Percentiles rank a stretch among this genome's conserved stretches.
These are phyloP conservation scores for Camellia granthamiana DNA, from an alignment of 148 eudicot genomes.

Conservation along the genomic window DNA sequence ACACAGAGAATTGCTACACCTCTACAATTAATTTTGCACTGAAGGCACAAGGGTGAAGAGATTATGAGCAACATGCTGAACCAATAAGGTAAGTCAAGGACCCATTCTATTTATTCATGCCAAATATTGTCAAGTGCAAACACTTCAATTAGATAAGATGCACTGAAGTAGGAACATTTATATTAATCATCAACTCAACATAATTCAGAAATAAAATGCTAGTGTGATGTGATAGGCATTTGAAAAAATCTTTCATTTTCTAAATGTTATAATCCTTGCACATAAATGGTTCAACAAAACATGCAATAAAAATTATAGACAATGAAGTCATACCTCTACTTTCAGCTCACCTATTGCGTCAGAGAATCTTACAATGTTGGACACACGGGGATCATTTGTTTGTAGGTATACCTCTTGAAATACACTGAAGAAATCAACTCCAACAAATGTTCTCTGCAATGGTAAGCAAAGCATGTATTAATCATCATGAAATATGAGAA, in stretches of 20 bases:
- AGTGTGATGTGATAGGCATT: slow-evolving; percentile 3
- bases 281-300: not conserved
- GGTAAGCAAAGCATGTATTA: slow-evolving; percentile 6
- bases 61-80: not conserved
- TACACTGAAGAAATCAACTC: slow-evolving; percentile 86
- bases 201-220: not conserved
- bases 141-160: not conserved
- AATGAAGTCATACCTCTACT: slow-evolving; percentile 69
- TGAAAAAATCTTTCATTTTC: not conserved
- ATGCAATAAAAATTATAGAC: not conserved
- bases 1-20: not conserved
- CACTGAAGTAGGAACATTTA: not conserved
- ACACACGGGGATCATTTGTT: slow-evolving; percentile 82
- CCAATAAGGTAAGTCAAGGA: not conserved
- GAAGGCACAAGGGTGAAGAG: not conserved
- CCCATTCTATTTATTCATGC: not conserved
- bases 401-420: slow-evolving; percentile 85
- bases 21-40: not conserved
- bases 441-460: slow-evolving; percentile 88
- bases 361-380: slow-evolving; percentile 89
- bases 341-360: slow-evolving; percentile 89
- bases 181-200: not conserved
- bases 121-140: not conserved
- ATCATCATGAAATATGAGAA: not conserved
- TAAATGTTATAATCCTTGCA: not conserved